A percentile compares a stretch with the other conserved stretches of the same genome.
phyloP scores from a whole-genome alignment of 768 basidiomycete species.

The Lactifluus hygrophoroides region DNA sequence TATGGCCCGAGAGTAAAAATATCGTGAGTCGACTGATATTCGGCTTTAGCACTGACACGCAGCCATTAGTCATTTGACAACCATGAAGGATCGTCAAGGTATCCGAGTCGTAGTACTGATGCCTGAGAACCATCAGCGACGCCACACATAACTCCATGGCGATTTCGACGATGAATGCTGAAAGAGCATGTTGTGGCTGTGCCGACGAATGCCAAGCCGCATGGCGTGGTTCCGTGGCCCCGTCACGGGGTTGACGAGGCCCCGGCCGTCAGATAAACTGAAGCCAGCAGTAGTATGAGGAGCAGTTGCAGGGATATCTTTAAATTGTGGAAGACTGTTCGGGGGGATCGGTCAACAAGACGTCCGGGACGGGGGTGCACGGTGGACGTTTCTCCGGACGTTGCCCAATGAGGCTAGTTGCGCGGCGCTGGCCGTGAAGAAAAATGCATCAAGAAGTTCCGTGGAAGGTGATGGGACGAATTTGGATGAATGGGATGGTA shows the following conservation, averaged over 20 bases:
- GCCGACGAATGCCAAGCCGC: neutral
- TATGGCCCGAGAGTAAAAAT: no score
- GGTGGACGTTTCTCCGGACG: neutral
- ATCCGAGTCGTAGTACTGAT: neutral
- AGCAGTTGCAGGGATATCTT: neutral
- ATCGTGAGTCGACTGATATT: neutral
- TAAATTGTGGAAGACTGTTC: neutral
- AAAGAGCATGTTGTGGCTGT: neutral
- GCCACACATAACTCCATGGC: neutral
- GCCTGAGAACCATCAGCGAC: neutral
- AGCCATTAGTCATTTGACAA: neutral
- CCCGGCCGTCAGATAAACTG: no score
- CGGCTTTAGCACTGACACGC: neutral
- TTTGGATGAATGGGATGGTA: neutral
- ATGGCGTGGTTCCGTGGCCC: neutral
- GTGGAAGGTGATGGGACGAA: neutral
- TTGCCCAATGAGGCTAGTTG: neutral
- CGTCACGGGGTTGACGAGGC: neutral
- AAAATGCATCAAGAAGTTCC: neutral
- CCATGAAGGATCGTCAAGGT: neutral
- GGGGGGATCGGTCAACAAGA: neutral
- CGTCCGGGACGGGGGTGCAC: neutral
- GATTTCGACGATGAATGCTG: neutral
- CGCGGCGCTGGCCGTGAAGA: neutral
- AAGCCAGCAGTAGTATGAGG: neutral